phyloP scores from a whole-genome alignment of 2,329 filamentous ascomycete genomes.

The Amylocarpus encephaloides region DNA sequence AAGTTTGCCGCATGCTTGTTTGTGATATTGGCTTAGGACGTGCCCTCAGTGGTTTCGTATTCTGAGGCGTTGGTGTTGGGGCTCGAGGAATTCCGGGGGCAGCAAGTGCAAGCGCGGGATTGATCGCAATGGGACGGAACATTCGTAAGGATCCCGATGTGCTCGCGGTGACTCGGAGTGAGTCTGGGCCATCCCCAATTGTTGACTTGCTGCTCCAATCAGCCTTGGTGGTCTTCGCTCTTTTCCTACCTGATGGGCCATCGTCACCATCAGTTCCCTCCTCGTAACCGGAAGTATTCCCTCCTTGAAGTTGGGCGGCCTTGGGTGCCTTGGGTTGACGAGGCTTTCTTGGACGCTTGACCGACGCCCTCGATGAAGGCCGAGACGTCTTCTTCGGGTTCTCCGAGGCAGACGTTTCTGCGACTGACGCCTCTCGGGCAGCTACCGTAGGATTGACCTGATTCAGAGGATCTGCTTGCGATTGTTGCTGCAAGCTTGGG shows the following conservation, averaged over 20 bases:
- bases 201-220: slow-evolving; percentile 65
- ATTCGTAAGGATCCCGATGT: slow-evolving; percentile 82
- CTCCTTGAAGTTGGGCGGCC: slow-evolving; percentile 33
- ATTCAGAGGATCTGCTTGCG: slow-evolving; percentile 16
- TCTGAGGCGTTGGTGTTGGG: slow-evolving; percentile 64
- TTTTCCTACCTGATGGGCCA: slow-evolving; percentile 52
- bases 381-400: slow-evolving; percentile 22
- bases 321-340: slow-evolving; percentile 15
- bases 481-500: slow-evolving; percentile 24
- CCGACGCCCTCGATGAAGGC: slow-evolving; percentile 26
- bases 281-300: slow-evolving; percentile 70
- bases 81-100: slow-evolving; percentile 69
- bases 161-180: slow-evolving; percentile 82
- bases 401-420: slow-evolving; percentile 5
- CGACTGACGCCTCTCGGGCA: slow-evolving; percentile 12
- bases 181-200: slow-evolving; percentile 70
- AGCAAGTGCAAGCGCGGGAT: slow-evolving; percentile 40
- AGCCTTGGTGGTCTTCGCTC: slow-evolving; percentile 69
- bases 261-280: slow-evolving; percentile 44
- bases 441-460: slow-evolving; percentile 14
- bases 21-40: slow-evolving; percentile 28
- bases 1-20: slow-evolving; percentile 55
- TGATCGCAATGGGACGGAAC: slow-evolving; percentile 63
- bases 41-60: slow-evolving; percentile 33
- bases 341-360: slow-evolving; percentile 25